phyloP scores from a whole-genome alignment of 345 rosid species.

The Turnera subulata region DNA sequence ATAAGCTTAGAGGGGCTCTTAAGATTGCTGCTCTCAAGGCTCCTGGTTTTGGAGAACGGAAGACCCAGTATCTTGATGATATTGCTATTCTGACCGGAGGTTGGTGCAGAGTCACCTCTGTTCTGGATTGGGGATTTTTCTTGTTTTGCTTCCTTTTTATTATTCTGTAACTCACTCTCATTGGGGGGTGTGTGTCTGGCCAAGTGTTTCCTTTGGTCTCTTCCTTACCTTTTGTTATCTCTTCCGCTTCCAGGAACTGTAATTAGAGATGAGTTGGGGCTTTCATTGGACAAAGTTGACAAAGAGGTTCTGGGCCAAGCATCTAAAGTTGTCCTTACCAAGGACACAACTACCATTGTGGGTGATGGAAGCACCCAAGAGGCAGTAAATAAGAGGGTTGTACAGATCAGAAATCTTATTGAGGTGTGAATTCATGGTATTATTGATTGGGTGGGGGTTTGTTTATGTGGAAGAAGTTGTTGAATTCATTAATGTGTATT shows the following conservation, averaged over 20 bases:
- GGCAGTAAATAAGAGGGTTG: slow-evolving; percentile 84
- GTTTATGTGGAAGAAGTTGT: background rate
- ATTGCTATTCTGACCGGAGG: slow-evolving; percentile 95
- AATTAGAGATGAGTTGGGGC: slow-evolving; percentile 90
- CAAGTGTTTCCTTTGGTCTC: background rate
- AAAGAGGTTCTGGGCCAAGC: slow-evolving; percentile 89
- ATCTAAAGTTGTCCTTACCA: slow-evolving; percentile 90
- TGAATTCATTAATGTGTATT: slow-evolving; percentile 1
- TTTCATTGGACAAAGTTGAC: slow-evolving; percentile 86
- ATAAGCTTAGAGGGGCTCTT: slow-evolving; percentile 85
- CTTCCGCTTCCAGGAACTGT: slow-evolving; percentile 62
- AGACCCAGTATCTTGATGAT: slow-evolving; percentile 96
- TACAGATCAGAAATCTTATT: slow-evolving; percentile 83
- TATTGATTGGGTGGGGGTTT: background rate
- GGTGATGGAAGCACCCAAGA: slow-evolving; percentile 99
- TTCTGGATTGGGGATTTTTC: background rate
- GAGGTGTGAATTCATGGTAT: slow-evolving; percentile 39
- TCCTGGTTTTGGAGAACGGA: slow-evolving; percentile 97
- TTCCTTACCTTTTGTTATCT: background rate
- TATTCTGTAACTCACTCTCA: background rate
- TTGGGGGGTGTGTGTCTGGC: background rate
- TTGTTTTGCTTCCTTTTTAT: background rate
- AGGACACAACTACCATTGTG: slow-evolving; percentile 84
- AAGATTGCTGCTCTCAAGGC: slow-evolving; percentile 97
- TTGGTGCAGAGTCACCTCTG: slow-evolving; percentile 7